Percentiles rank a stretch among this genome's conserved stretches.
phyloP scores from a whole-genome alignment of 306 rosid species.

The Cicer judaicum region DNA sequence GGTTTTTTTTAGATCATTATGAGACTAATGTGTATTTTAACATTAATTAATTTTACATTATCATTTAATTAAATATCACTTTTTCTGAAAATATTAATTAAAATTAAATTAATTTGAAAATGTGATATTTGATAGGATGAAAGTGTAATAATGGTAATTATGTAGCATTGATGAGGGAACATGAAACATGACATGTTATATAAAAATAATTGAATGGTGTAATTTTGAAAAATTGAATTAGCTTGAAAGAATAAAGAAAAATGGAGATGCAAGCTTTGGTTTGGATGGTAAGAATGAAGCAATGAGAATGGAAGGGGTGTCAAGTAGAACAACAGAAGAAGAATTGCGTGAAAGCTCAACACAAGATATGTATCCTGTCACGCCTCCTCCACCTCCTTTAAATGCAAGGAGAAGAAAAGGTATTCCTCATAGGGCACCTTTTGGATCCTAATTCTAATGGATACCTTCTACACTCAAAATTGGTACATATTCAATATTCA shows the following conservation, averaged over 20 bases:
- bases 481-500: conserved; percentile 49
- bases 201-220: not conserved
- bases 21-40: not conserved
- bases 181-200: conserved; percentile 43
- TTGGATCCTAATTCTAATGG: conserved; percentile 59
- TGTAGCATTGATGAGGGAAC: conserved; percentile 18
- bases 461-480: conserved; percentile 26
- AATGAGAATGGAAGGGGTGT: conserved; percentile 48
- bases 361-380: conserved; percentile 75
- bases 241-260: conserved; percentile 84
- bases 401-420: conserved; percentile 94
- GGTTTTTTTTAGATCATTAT: not conserved
- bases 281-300: conserved; percentile 63
- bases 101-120: not conserved
- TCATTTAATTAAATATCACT: not conserved
- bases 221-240: conserved; percentile 36
- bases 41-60: not conserved
- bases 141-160: no score
- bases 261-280: conserved; percentile 75
- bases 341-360: conserved; percentile 86
- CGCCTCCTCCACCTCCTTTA: conserved; percentile 83
- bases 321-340: conserved; percentile 57
- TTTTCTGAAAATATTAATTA: not conserved
- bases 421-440: conserved; percentile 96
- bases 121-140: no score